A percentile compares a stretch with the other conserved stretches of the same genome.
These are phyloP conservation scores for Exserohilum rostratum DNA, from an alignment of 2,329 filamentous ascomycete species.

Conservation along the genomic window DNA sequence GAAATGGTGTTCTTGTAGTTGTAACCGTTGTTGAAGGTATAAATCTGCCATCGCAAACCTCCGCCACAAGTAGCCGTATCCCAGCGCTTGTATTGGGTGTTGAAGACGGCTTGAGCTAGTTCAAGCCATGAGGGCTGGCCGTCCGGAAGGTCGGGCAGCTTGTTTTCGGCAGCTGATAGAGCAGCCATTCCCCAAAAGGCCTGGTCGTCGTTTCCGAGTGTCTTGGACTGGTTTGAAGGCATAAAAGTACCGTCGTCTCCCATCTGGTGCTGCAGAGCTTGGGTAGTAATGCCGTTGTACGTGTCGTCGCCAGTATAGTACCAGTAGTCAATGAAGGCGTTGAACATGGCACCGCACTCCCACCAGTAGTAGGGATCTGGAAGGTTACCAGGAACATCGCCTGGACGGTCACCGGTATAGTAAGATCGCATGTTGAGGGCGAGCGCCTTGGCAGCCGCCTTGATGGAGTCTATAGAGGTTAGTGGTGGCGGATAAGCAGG, in stretches of 20 bases:
- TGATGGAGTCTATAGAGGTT: constrained; percentile 63
- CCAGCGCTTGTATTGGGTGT: constrained; percentile 73
- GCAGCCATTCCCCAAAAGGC: constrained; percentile 65
- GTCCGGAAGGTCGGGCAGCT: constrained; percentile 51
- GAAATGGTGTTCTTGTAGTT: constrained; percentile 83
- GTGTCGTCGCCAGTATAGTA: constrained; percentile 50
- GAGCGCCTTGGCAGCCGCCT: constrained; percentile 64
- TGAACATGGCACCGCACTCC: constrained; percentile 51
- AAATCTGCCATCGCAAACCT: constrained; percentile 84
- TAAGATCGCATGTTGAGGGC: constrained; percentile 67
- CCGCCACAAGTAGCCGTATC: constrained; percentile 70
- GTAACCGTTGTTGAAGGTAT: constrained; percentile 74
- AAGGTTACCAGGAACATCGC: constrained; percentile 64
- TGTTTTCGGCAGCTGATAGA: constrained; percentile 63
- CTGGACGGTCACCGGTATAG: constrained; percentile 67
- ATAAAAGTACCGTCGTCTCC: constrained; percentile 77
- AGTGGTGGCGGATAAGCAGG: constrained; percentile 10
- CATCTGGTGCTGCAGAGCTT: constrained; percentile 74
- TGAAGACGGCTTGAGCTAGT: constrained; percentile 74
- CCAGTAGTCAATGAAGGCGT: constrained; percentile 51
- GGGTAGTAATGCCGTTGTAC: constrained; percentile 48
- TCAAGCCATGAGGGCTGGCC: constrained; percentile 69
- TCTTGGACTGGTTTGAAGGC: constrained; percentile 70
- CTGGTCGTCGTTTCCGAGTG: constrained; percentile 63
- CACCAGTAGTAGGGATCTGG: constrained; percentile 54